Percentiles rank a stretch among this genome's conserved stretches.
These are phyloP conservation scores for Actinomortierella ambigua DNA, from an alignment of 371 early-diverging fungal species.

Conservation along the genomic window DNA sequence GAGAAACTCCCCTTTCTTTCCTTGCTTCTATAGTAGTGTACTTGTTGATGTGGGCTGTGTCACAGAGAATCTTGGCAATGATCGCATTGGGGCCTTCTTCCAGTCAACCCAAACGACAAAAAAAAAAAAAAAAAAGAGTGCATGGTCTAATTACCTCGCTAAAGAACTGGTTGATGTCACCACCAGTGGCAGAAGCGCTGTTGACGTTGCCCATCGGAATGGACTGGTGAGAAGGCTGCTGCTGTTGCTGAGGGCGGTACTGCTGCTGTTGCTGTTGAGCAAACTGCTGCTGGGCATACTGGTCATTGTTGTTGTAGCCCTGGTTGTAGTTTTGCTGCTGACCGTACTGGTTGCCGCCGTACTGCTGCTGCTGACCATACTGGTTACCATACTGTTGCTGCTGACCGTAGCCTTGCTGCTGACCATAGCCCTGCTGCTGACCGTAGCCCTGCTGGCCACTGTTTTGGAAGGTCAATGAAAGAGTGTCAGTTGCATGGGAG, in stretches of 20 bases:
- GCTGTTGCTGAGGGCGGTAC: slow-evolving; percentile 23
- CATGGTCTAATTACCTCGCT: slow-evolving; percentile 22
- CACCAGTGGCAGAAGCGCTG: slow-evolving; percentile 3
- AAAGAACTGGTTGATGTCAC: slow-evolving; percentile 37
- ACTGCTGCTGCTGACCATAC: slow-evolving; percentile 18
- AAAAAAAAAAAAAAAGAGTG: background rate
- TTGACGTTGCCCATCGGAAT: slow-evolving; percentile 29
- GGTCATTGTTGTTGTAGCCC: slow-evolving; percentile 9
- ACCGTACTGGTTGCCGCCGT: slow-evolving; percentile 11
- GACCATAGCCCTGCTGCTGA: slow-evolving; percentile 18
- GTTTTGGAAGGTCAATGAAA: too few relatives aligned
- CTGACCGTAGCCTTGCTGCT: slow-evolving; percentile 16
- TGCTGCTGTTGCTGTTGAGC: slow-evolving; percentile 20
- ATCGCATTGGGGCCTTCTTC: too few relatives aligned
- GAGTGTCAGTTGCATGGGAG: too few relatives aligned
- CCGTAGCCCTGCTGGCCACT: background rate
- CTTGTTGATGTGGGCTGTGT: too few relatives aligned
- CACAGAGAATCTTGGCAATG: too few relatives aligned
- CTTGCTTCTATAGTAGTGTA: too few relatives aligned
- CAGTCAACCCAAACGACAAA: too few relatives aligned
- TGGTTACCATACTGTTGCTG: slow-evolving; percentile 19
- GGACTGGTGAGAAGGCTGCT: slow-evolving; percentile 13
- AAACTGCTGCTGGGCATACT: slow-evolving; percentile 34
- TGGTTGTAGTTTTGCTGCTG: slow-evolving; percentile 9
- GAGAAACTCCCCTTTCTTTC: too few relatives aligned